A percentile compares a stretch with the other conserved stretches of the same genome.
These are phyloP conservation scores for Phytophthora lateralis DNA, from an alignment of 352 stramenopile genomes.

Conservation along the genomic window DNA sequence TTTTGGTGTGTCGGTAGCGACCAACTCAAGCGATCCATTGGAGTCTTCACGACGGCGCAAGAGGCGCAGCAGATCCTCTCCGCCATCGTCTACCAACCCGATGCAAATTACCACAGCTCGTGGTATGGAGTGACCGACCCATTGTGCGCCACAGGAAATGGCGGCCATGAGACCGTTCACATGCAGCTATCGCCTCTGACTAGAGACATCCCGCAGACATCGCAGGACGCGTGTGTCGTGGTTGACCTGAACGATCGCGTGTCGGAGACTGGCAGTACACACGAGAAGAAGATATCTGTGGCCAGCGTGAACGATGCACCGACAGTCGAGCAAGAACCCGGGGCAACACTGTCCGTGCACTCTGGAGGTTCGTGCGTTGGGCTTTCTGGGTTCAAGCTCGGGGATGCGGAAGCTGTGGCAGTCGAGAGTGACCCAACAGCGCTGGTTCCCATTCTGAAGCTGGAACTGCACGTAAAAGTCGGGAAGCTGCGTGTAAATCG, in stretches of 20 bases:
- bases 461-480: conserved; percentile 6
- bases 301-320: conserved; percentile 28
- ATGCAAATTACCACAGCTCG: conserved; percentile 23
- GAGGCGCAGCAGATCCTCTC: conserved; percentile 37
- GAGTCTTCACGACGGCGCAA: conserved; percentile 24
- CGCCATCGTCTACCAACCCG: conserved; percentile 33
- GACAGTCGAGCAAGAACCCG: conserved; percentile 5
- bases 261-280: conserved; percentile 7
- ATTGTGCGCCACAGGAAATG: conserved; percentile 2
- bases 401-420: conserved; percentile 22
- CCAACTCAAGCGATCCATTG: conserved; percentile 11
- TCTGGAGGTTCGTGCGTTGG: conserved; percentile 10
- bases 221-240: conserved; percentile 6
- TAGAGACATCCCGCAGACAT: background rate
- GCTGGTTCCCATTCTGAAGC: conserved; percentile 20
- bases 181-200: conserved; percentile 19
- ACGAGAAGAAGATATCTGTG: conserved; percentile 31
- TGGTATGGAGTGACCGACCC: conserved; percentile 24
- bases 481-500: conserved; percentile 22
- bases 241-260: background rate
- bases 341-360: conserved; percentile 3
- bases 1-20: conserved; percentile 18
- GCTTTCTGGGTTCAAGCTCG: conserved; percentile 20
- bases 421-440: conserved; percentile 10
- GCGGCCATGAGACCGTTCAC: conserved; percentile 19